Conservation (phyloP, 1,284 basidiomycete species). For the Earliella scabrosa region DNA sequence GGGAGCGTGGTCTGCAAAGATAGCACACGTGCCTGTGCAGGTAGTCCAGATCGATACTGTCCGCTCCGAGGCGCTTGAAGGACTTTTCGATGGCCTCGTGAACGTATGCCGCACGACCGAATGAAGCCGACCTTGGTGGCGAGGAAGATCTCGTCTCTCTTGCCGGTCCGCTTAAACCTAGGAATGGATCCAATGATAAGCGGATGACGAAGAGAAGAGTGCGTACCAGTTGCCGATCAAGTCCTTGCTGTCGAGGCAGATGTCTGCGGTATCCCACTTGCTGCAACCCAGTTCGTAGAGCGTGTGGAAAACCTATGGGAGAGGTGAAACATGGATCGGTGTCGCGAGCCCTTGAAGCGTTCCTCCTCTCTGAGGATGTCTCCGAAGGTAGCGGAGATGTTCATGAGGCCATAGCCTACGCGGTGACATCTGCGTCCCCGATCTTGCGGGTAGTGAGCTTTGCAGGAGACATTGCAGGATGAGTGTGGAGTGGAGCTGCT, state of each 20-base stretch:
- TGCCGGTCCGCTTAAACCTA: constrained; percentile 43
- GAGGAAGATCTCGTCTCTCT: constrained; percentile 48
- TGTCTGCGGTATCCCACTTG: constrained; percentile 37
- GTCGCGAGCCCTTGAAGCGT: constrained; percentile 42
- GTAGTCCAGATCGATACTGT: constrained; percentile 45
- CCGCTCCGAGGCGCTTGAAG: constrained; percentile 39
- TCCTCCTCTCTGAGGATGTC: constrained; percentile 41
- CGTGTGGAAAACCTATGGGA: constrained; percentile 24
- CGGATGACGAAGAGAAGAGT: constrained; percentile 11
- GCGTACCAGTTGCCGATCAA: constrained; percentile 33
- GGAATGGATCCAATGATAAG: background rate
- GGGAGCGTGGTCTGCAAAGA: too few species aligned
- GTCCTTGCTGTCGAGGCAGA: constrained; percentile 32
- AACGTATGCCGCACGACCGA: constrained; percentile 33
- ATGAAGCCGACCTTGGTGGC: constrained; percentile 48
- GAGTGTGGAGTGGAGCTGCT: too few species aligned
- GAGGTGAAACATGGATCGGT: background rate
- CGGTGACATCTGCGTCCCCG: constrained; percentile 20
- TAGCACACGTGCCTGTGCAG: constrained; percentile 33
- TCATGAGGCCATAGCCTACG: constrained; percentile 36
- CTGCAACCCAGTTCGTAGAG: constrained; percentile 28
- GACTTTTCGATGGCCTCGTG: constrained; percentile 36
- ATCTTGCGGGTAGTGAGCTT: constrained; percentile 17
- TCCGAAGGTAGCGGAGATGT: constrained; percentile 42
- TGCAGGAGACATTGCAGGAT: background rate